A percentile compares a stretch with the other conserved stretches of the same genome.
phyloP scores from a whole-genome alignment of 352 stramenopile genomes.

The Phytophthora pluvialis region DNA sequence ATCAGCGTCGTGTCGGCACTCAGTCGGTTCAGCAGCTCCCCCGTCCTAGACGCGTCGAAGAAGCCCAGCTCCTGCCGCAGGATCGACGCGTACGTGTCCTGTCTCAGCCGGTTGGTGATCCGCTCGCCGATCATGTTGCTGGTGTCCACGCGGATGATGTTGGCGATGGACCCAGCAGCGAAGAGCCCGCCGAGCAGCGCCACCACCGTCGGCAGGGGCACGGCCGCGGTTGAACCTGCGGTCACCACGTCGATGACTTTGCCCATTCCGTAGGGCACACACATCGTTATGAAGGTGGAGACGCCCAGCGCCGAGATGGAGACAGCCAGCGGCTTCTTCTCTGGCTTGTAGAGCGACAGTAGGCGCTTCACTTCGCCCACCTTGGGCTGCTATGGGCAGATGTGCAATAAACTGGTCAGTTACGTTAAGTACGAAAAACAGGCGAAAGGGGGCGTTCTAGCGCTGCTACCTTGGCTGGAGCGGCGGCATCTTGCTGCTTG shows the following conservation, averaged over 20 bases:
- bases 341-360: conserved; percentile 66
- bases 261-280: conserved; percentile 82
- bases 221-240: conserved; percentile 40
- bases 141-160: conserved; percentile 75
- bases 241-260: conserved; percentile 83
- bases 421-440: conserved; percentile 14
- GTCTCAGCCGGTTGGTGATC: conserved; percentile 80
- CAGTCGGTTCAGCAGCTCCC: conserved; percentile 92
- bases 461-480: conserved; percentile 8
- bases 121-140: conserved; percentile 90
- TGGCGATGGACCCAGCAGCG: conserved; percentile 67
- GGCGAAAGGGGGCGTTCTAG: neutral
- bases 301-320: conserved; percentile 68
- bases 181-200: conserved; percentile 74
- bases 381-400: conserved; percentile 15
- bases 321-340: conserved; percentile 71
- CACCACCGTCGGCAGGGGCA: conserved; percentile 57
- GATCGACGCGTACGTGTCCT: conserved; percentile 83
- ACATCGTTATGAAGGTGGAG: conserved; percentile 81
- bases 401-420: conserved; percentile 2
- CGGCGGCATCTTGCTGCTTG: conserved; percentile 5
- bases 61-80: conserved; percentile 90
- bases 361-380: conserved; percentile 45
- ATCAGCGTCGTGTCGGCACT: conserved; percentile 92
- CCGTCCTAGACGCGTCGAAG: conserved; percentile 90